Evolutionary conservation across 2,329 filamentous ascomycete genomes (phyloP).

Genomic region (Exophiala spinifera): DNA sequence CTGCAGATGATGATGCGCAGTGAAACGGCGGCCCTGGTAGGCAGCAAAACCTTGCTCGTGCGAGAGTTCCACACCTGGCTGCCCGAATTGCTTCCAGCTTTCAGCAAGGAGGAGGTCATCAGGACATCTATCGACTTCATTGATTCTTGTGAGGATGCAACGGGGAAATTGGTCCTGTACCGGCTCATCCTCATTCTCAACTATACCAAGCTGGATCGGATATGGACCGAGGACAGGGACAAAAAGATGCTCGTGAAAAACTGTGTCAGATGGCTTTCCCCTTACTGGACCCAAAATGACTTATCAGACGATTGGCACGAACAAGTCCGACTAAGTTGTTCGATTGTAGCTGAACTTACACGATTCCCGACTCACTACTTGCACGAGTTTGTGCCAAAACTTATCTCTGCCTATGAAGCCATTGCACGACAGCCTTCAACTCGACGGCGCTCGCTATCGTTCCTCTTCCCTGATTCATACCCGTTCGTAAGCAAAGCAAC

Average conservation of each 20-base stretch:
- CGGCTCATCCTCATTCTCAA: slow-evolving; percentile 92
- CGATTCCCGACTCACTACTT: slow-evolving; percentile 75
- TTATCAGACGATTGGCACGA: slow-evolving; percentile 86
- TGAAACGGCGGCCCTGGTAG: slow-evolving; percentile 77
- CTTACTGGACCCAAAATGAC: slow-evolving; percentile 80
- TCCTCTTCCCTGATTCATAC: slow-evolving; percentile 86
- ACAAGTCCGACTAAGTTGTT: slow-evolving; percentile 89
- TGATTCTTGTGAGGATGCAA: slow-evolving; percentile 81
- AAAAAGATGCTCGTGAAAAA: slow-evolving; percentile 71
- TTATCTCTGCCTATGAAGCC: slow-evolving; percentile 82
- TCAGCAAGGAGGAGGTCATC: slow-evolving; percentile 79
- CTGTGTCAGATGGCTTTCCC: slow-evolving; percentile 84
- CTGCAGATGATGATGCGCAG: slow-evolving; percentile 88
- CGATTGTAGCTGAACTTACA: slow-evolving; percentile 82
- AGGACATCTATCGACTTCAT: slow-evolving; percentile 91
- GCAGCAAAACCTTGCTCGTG: slow-evolving; percentile 89
- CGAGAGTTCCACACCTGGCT: slow-evolving; percentile 98
- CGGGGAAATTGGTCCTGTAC: slow-evolving; percentile 87
- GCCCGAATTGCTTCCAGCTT: slow-evolving; percentile 76
- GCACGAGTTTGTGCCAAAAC: slow-evolving; percentile 84
- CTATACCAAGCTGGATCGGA: slow-evolving; percentile 69
- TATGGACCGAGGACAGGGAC: slow-evolving; percentile 78
- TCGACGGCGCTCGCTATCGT: slow-evolving; percentile 64
- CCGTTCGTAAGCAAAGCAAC: slow-evolving; percentile 77
- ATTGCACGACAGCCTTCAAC: slow-evolving; percentile 65